Conservation (phyloP, 2,329 filamentous ascomycete genomes). For the Calonectria hawksworthii region DNA sequence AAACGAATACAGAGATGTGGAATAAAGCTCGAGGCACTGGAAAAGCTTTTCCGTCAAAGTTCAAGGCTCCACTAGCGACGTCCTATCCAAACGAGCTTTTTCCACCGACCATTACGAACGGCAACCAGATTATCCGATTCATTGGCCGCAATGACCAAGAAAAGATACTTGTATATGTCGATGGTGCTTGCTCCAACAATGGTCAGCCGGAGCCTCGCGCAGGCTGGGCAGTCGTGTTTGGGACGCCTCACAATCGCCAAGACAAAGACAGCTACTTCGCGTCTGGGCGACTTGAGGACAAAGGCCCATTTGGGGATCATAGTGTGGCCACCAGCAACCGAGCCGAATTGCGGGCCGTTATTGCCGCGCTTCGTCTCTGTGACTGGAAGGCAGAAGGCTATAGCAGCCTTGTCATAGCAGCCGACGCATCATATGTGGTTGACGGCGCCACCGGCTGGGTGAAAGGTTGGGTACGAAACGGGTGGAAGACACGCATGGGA, state of each 20-base stretch:
- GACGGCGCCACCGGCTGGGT: slow-evolving; percentile 28
- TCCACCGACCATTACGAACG: neutral
- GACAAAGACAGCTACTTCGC: neutral
- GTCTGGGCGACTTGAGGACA: slow-evolving; percentile 55
- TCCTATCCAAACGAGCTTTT: slow-evolving; percentile 6
- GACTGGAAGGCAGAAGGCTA: slow-evolving; percentile 46
- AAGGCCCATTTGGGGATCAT: slow-evolving; percentile 56
- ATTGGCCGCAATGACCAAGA: slow-evolving; percentile 17
- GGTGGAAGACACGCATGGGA: slow-evolving; percentile 57
- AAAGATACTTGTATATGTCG: slow-evolving; percentile 57
- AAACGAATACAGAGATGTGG: neutral
- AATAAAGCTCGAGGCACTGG: slow-evolving; percentile 10
- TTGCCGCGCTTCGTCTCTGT: slow-evolving; percentile 18
- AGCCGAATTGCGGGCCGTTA: slow-evolving; percentile 31
- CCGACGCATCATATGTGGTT: slow-evolving; percentile 30
- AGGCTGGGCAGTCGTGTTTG: slow-evolving; percentile 56
- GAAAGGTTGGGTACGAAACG: slow-evolving; percentile 47
- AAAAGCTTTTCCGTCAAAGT: slow-evolving; percentile 13
- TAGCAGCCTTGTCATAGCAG: slow-evolving; percentile 57
- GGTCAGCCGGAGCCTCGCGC: slow-evolving; percentile 52
- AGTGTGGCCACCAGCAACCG: slow-evolving; percentile 60
- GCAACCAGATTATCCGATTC: slow-evolving; percentile 14
- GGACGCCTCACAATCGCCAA: slow-evolving; percentile 3
- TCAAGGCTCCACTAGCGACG: neutral
- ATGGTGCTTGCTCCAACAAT: slow-evolving; percentile 61